Percentiles rank a stretch among this genome's conserved stretches.
These are phyloP conservation scores for Kwoniella sp. DNA, from an alignment of 768 basidiomycete genomes.

Conservation along the genomic window DNA sequence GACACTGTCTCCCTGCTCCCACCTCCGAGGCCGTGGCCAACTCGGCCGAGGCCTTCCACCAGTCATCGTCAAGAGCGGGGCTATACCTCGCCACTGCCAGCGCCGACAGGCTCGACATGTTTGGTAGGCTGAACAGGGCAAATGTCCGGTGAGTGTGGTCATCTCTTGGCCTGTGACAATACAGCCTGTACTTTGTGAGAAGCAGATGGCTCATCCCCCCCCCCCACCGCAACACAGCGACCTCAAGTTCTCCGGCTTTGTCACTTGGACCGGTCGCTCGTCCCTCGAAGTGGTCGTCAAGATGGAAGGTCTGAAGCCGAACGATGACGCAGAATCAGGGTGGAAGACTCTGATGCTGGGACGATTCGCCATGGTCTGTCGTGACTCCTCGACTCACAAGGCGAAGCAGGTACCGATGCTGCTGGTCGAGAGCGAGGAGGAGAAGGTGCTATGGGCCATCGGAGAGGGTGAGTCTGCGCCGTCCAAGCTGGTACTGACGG, in stretches of 20 bases:
- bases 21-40: conserved; percentile 5
- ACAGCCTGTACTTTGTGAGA: too few relatives aligned
- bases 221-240: too few relatives aligned
- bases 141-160: conserved; percentile 45
- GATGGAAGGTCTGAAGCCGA: conserved; percentile 63
- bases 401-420: conserved; percentile 65
- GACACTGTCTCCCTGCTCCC: conserved; percentile 55
- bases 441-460: conserved; percentile 60
- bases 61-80: conserved; percentile 59
- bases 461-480: conserved; percentile 57
- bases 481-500: neutral
- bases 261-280: conserved; percentile 69
- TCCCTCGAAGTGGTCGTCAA: conserved; percentile 84
- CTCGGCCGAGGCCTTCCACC: conserved; percentile 54
- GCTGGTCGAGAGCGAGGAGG: conserved; percentile 60
- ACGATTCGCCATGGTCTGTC: conserved; percentile 87
- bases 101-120: conserved; percentile 60
- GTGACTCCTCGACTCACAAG: conserved; percentile 64
- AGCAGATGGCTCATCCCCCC: too few relatives aligned
- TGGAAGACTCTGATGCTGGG: conserved; percentile 59
- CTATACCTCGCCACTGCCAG: conserved; percentile 81
- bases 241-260: conserved; percentile 71
- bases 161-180: too few relatives aligned
- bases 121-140: conserved; percentile 39
- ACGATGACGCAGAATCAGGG: conserved; percentile 39